Percentiles rank a stretch among this genome's conserved stretches.
Conservation (phyloP, 2,329 filamentous ascomycete genomes). For the Cytospora schulzeri region DNA sequence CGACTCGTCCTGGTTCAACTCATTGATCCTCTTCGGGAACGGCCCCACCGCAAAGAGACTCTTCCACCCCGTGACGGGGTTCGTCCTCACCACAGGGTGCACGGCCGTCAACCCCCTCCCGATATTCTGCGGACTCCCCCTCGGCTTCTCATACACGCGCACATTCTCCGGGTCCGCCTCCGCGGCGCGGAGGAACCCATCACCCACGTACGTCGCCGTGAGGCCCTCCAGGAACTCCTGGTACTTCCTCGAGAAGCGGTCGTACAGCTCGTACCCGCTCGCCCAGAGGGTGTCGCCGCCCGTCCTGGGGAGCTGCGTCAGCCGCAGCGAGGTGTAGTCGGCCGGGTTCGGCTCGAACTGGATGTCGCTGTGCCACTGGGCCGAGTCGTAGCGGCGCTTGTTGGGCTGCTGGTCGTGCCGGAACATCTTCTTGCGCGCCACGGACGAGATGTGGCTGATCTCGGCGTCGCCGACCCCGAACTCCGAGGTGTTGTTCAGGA, state of each 20-base stretch:
- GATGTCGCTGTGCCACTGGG: conserved; percentile 56
- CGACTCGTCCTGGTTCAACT: conserved; percentile 28
- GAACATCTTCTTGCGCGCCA: conserved; percentile 39
- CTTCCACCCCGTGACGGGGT: conserved; percentile 37
- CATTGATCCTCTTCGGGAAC: conserved; percentile 33
- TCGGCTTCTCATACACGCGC: conserved; percentile 38
- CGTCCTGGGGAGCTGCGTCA: conserved; percentile 57
- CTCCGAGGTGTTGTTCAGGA: conserved; percentile 44
- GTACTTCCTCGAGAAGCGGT: conserved; percentile 53
- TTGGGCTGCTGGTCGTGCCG: conserved; percentile 31
- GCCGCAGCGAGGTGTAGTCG: conserved; percentile 63
- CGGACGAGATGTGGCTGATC: conserved; percentile 49
- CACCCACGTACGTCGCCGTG: conserved; percentile 49
- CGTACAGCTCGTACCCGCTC: conserved; percentile 62
- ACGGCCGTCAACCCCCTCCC: conserved; percentile 30
- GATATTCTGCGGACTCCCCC: conserved; percentile 34
- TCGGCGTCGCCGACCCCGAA: conserved; percentile 43
- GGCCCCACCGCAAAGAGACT: conserved; percentile 33
- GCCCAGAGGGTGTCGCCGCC: conserved; percentile 66
- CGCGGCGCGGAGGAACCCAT: conserved; percentile 42
- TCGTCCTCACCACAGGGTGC: conserved; percentile 35
- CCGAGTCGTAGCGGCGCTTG: conserved; percentile 37
- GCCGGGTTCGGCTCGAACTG: conserved; percentile 61
- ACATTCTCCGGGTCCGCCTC: conserved; percentile 33
- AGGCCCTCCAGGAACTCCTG: conserved; percentile 55